Evolutionary conservation across 192 early-diverging fungal genomes (phyloP), one percentile per base, ranked within the genome.

Genomic region (Mortierella hygrophila): DNA sequence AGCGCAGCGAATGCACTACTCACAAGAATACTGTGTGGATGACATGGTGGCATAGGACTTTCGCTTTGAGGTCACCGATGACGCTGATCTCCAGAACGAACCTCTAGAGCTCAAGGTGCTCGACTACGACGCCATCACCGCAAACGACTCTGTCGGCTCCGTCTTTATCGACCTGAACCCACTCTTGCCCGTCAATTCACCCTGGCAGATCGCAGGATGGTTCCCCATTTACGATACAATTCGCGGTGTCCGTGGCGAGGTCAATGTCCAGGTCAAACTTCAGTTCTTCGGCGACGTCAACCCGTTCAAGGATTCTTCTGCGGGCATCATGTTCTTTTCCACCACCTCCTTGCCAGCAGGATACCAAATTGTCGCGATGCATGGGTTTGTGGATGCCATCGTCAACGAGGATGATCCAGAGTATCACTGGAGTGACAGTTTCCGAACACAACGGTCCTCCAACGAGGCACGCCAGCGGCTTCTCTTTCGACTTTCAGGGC

Each of bases 241-340:
- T 72, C 86, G 92, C 26, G 95, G 94, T 1, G 90, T 95, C 18
- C 88, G 95, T 13, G 96, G 96, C 11, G 96, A 97, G 79, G 82
- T 97, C 54, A 91, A 94, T 55, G 90, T 92, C 29, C 93, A 93
- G 63, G 91, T 96, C 26, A 92, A 93, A 55, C 78, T 96, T 69
- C 93, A 96, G 77, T 95, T 96, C 79, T 95, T 97, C 89, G 95
- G 95, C 9, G 94, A 97, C 82, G 89, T 92, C 35, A 97, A 97
- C 80, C 96, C 95, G 18, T 96, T 96, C 87, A 95, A 93, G 80
- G 94, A 95, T 80, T 93, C 91, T 21, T 93, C 92, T 4, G 91
- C 92, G 2, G 92, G 94, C 40, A 89, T 92, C 65, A 90, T 89
- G 76, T 95, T 96, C 81, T 95, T 95, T 74, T 92, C 93, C 6